Conservation (phyloP, 768 basidiomycete genomes). For the Melanogaster broomeanus region DNA sequence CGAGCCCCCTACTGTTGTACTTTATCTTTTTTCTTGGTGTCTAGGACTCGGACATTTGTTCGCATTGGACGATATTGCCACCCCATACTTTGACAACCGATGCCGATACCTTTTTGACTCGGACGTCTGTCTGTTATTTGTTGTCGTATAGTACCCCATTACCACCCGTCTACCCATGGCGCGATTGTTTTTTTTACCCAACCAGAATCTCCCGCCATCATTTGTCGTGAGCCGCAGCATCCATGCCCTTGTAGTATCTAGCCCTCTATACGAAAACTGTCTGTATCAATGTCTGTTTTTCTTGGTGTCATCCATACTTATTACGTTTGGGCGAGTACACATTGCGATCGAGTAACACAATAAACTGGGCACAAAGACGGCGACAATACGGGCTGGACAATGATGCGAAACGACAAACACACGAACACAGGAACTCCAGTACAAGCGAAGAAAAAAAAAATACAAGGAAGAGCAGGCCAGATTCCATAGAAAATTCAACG, state of each 20-base stretch:
- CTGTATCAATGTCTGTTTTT: constrained; percentile 22
- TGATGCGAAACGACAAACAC: no score
- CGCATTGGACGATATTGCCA: constrained; percentile 7
- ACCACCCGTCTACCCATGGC: no score
- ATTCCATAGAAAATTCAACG: constrained; percentile 14
- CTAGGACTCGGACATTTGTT: constrained; percentile 18
- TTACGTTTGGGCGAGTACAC: background rate
- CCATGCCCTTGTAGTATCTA: constrained; percentile 18
- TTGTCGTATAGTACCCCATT: constrained; percentile 14
- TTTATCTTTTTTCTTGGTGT: constrained; percentile 18
- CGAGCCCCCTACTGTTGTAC: constrained; percentile 17
- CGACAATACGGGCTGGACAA: no score
- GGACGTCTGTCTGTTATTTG: constrained; percentile 11
- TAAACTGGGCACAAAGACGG: no score
- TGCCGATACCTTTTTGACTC: constrained; percentile 23
- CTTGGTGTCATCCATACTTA: background rate
- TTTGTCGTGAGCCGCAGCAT: background rate
- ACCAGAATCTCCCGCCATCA: background rate
- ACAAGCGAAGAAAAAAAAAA: background rate
- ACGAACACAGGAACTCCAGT: no score
- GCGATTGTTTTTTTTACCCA: no score
- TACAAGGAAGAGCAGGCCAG: background rate
- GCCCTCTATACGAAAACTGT: constrained; percentile 11
- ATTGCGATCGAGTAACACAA: background rate
- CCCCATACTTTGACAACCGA: constrained; percentile 7